These are phyloP conservation scores for Purshia tridentata DNA, from an alignment of 306 rosid species.

Conservation along the genomic window DNA sequence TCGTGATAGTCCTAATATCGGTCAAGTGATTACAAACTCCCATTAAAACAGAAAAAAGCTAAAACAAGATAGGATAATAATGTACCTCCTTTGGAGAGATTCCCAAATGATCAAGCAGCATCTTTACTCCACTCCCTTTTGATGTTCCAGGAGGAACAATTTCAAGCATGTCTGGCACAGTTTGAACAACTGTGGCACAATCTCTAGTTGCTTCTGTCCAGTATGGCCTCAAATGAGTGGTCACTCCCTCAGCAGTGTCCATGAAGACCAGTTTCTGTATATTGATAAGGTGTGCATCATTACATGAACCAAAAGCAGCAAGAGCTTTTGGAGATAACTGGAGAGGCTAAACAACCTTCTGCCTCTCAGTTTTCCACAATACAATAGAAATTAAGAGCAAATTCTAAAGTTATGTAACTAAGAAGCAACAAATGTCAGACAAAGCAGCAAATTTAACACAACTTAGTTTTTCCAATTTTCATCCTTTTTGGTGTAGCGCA, in stretches of 20 bases:
- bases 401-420: not conserved
- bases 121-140: slow-evolving; percentile 80
- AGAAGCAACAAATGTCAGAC: not conserved
- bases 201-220: slow-evolving; percentile 70
- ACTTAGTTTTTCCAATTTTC: not conserved
- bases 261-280: slow-evolving; percentile 78
- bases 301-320: slow-evolving; percentile 7
- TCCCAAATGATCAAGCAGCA: slow-evolving; percentile 82
- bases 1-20: not conserved
- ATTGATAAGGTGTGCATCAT: slow-evolving; percentile 15
- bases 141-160: slow-evolving; percentile 86
- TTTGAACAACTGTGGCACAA: slow-evolving; percentile 76
- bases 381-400: not conserved
- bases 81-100: slow-evolving; percentile 79
- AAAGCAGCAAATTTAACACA: not conserved
- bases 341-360: not conserved
- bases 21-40: not conserved
- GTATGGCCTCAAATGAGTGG: slow-evolving; percentile 65
- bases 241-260: slow-evolving; percentile 64
- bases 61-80: not conserved
- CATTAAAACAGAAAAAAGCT: not conserved
- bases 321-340: not conserved
- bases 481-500: no score
- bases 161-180: slow-evolving; percentile 87
- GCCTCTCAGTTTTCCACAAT: not conserved